These are phyloP conservation scores for Skeletonema marinoi DNA, from an alignment of 108 stramenopile species.

Conservation along the genomic window DNA sequence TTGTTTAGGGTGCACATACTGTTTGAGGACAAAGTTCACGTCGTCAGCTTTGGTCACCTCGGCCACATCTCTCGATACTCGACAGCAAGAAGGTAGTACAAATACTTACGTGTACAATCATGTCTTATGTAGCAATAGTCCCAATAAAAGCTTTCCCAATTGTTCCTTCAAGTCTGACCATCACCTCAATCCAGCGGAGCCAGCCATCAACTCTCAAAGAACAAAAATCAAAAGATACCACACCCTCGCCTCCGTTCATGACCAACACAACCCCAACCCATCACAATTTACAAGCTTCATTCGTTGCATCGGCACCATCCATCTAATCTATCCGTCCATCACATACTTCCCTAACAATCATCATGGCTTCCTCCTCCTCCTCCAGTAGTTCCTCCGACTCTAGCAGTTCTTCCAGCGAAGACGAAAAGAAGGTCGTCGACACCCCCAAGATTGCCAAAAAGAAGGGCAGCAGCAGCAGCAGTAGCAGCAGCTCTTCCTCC, in stretches of 20 bases:
- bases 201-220: background rate
- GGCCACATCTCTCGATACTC: too few species aligned
- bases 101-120: too few species aligned
- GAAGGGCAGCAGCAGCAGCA: background rate
- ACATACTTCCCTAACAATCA: background rate
- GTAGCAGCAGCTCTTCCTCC: background rate
- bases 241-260: background rate
- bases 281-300: background rate
- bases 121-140: too few species aligned
- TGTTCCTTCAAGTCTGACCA: background rate
- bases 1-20: too few species aligned
- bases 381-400: constrained; percentile 8
- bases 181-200: background rate
- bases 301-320: background rate
- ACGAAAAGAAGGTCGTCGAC: constrained; percentile 11
- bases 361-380: background rate
- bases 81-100: too few species aligned
- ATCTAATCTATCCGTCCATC: background rate
- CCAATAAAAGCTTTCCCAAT: background rate
- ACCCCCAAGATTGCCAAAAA: background rate
- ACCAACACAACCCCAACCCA: background rate
- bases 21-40: too few species aligned
- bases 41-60: too few species aligned
- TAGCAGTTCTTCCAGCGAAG: constrained; percentile 8
- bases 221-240: background rate